Evolutionary conservation across 441 rosid genomes (phyloP).

Genomic region (Euphorbia celastroides): DNA sequence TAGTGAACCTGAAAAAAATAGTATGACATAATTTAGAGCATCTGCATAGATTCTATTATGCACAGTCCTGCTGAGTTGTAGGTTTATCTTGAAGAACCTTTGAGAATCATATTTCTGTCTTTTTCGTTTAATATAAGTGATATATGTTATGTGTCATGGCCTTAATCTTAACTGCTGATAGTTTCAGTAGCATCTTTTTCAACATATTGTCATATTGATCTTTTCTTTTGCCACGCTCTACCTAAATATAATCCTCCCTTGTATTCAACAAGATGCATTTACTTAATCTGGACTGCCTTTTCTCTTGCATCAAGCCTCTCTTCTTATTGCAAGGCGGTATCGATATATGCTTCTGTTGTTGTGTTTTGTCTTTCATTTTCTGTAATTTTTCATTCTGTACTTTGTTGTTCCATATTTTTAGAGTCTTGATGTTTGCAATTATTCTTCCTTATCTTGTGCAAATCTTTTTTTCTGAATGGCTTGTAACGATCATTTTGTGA

Average conservation of each 20-base stretch:
- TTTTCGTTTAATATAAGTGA: background rate
- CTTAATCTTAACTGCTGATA: background rate
- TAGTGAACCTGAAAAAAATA: background rate
- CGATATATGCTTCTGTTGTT: background rate
- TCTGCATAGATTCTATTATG: background rate
- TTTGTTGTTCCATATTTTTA: background rate
- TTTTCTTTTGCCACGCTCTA: background rate
- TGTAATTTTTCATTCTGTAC: background rate
- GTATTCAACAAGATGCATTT: background rate
- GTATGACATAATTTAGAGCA: background rate
- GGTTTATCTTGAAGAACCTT: background rate
- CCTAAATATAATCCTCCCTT: background rate
- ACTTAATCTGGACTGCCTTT: background rate
- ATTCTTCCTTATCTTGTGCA: background rate
- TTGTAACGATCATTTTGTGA: conserved; percentile 9
- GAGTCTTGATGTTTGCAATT: background rate
- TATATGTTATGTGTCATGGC: background rate
- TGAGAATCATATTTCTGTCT: background rate
- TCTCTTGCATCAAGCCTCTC: background rate
- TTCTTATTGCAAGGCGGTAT: background rate
- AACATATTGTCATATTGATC: background rate
- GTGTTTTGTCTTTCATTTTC: background rate
- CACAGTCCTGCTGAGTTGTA: background rate
- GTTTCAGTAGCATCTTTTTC: background rate
- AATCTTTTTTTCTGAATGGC: background rate